Conservation (phyloP, 2,329 filamentous ascomycete species). For the Cercospora beticola region DNA sequence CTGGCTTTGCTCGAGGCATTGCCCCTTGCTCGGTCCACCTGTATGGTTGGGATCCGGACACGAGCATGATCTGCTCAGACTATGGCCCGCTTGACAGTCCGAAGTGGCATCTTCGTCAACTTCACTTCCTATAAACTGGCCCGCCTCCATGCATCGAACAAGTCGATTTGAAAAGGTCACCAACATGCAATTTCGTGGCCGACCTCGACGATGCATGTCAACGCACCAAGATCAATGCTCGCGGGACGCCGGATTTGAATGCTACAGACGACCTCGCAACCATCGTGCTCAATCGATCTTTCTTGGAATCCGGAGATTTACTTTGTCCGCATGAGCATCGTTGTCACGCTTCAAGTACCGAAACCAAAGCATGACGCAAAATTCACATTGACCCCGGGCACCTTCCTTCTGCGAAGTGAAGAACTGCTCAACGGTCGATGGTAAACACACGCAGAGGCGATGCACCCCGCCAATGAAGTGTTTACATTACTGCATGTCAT, state of each 20-base stretch:
- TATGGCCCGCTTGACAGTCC: not conserved
- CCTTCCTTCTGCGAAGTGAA: not conserved
- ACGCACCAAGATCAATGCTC: not conserved
- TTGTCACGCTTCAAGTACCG: not conserved
- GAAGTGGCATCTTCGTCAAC: not conserved
- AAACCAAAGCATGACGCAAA: not conserved
- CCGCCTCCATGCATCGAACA: not conserved
- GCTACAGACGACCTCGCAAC: not conserved
- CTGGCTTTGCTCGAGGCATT: not conserved
- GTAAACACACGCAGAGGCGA: not conserved
- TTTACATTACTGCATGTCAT: not conserved
- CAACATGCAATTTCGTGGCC: not conserved
- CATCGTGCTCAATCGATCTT: not conserved
- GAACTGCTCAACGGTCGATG: not conserved
- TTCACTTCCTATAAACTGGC: not conserved
- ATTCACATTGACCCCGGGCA: not conserved
- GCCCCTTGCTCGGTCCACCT: not conserved
- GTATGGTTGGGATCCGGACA: not conserved
- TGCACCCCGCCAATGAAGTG: not conserved
- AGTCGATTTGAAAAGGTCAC: not conserved
- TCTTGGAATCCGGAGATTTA: not conserved
- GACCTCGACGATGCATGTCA: not conserved
- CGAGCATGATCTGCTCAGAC: not conserved
- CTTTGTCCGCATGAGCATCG: not conserved
- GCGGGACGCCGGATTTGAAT: not conserved